Conservation (phyloP, 2,329 filamentous ascomycete genomes). For the Botrytis cinerea region DNA sequence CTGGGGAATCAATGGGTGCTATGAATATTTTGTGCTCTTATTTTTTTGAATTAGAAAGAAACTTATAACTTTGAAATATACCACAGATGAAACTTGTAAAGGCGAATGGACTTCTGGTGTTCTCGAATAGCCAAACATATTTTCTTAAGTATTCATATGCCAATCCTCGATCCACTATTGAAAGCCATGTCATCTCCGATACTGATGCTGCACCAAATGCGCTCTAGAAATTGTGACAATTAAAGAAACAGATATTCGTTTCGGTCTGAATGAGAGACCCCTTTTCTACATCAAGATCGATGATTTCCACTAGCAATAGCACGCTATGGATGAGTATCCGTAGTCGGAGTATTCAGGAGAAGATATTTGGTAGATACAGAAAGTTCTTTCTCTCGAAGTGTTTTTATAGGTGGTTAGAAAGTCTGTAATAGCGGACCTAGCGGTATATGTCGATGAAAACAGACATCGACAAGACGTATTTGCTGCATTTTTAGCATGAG, state of each 20-base stretch:
- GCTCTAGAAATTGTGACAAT: background rate
- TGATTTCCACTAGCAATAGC: too few species aligned
- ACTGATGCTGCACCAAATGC: background rate
- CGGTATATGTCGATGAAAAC: too few species aligned
- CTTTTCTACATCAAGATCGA: too few species aligned
- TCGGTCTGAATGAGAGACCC: too few species aligned
- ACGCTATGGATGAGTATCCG: background rate
- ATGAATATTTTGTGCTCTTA: background rate
- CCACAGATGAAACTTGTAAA: background rate
- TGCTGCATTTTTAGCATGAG: too few species aligned
- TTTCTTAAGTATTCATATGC: background rate
- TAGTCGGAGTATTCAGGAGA: too few species aligned
- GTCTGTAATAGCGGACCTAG: too few species aligned
- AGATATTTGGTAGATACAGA: too few species aligned
- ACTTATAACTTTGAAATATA: constrained; percentile 14
- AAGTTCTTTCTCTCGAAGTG: too few species aligned
- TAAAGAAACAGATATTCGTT: background rate
- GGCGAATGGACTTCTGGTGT: background rate
- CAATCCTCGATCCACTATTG: background rate
- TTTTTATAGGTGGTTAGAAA: too few species aligned
- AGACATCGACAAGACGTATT: too few species aligned
- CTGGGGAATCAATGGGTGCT: background rate
- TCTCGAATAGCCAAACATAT: background rate
- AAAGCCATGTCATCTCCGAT: background rate
- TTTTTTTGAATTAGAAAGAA: constrained; percentile 1